These are phyloP conservation scores for Leccinum variicolor DNA, from an alignment of 768 basidiomycete species.

Conservation along the genomic window DNA sequence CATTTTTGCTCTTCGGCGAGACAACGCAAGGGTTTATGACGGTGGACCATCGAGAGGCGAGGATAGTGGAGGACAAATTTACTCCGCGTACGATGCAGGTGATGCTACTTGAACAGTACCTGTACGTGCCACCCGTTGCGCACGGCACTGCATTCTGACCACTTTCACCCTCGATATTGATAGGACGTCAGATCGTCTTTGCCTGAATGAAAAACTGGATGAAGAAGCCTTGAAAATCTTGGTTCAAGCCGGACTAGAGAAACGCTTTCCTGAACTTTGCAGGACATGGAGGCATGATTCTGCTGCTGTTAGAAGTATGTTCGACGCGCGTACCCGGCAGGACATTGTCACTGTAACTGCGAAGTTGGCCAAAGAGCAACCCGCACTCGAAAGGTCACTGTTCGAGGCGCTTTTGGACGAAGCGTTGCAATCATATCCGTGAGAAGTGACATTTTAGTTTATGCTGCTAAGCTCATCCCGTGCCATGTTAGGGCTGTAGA, in stretches of 20 bases:
- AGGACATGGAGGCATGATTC: constrained; percentile 21
- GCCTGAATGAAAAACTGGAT: constrained; percentile 20
- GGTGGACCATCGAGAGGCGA: constrained; percentile 18
- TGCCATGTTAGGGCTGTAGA: constrained; percentile 14
- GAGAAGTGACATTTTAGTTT: constrained; percentile 15
- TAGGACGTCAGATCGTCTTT: constrained; percentile 24
- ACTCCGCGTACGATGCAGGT: not conserved
- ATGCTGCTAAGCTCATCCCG: not conserved
- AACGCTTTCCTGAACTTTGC: constrained; percentile 23
- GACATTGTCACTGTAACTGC: not conserved
- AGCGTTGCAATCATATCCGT: constrained; percentile 24
- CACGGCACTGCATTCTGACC: not conserved
- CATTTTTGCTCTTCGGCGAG: constrained; percentile 38
- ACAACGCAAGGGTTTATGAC: constrained; percentile 40
- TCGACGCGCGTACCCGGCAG: accelerated
- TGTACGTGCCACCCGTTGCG: constrained; percentile 18
- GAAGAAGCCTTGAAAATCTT: constrained; percentile 28
- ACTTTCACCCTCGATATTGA: not conserved
- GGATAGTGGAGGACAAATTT: no score
- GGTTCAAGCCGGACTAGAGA: constrained; percentile 25
- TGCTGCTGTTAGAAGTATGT: not conserved
- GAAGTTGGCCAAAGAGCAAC: constrained; percentile 6
- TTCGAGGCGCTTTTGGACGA: constrained; percentile 26
- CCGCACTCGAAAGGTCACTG: constrained; percentile 13
- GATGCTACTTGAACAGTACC: constrained; percentile 10